These are phyloP conservation scores for Colletotrichum camelliae DNA, from an alignment of 2,329 filamentous ascomycete species.

Conservation along the genomic window DNA sequence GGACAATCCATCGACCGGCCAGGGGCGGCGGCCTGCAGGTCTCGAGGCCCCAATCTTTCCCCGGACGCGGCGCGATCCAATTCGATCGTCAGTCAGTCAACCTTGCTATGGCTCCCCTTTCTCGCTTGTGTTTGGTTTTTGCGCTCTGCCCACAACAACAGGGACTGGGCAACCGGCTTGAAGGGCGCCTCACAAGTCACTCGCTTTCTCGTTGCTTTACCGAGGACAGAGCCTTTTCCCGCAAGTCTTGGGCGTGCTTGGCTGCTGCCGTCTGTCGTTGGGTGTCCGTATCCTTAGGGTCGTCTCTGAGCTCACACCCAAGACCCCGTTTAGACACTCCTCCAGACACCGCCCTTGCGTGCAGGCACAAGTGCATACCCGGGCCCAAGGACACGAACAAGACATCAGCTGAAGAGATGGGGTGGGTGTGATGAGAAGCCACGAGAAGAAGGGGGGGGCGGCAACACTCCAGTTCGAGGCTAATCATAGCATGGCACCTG, in stretches of 20 bases:
- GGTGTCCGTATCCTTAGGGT: background rate
- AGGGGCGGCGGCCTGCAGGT: background rate
- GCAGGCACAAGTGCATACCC: background rate
- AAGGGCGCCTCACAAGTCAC: background rate
- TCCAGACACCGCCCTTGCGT: background rate
- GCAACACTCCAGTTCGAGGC: slow-evolving; percentile 1
- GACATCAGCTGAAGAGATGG: background rate
- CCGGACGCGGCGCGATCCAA: slow-evolving; percentile 20
- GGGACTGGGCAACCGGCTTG: slow-evolving; percentile 9
- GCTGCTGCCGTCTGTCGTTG: background rate
- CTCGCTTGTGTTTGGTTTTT: slow-evolving; percentile 10
- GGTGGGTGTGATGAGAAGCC: background rate
- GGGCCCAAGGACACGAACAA: slow-evolving; percentile 1
- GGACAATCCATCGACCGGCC: background rate
- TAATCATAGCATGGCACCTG: slow-evolving; percentile 21
- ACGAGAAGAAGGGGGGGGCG: background rate
- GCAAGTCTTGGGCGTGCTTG: background rate
- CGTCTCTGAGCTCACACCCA: background rate
- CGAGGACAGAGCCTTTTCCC: background rate
- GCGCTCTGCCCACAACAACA: slow-evolving; percentile 1
- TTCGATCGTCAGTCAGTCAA: slow-evolving; percentile 13
- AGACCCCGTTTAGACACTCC: background rate
- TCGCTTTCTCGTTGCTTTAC: background rate
- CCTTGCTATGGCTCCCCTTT: slow-evolving; percentile 1
- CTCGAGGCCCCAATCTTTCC: slow-evolving; percentile 14